Evolutionary conservation across 495 filamentous ascomycete genomes (phyloP).

Genomic region (Penicillium bialowiezense): DNA sequence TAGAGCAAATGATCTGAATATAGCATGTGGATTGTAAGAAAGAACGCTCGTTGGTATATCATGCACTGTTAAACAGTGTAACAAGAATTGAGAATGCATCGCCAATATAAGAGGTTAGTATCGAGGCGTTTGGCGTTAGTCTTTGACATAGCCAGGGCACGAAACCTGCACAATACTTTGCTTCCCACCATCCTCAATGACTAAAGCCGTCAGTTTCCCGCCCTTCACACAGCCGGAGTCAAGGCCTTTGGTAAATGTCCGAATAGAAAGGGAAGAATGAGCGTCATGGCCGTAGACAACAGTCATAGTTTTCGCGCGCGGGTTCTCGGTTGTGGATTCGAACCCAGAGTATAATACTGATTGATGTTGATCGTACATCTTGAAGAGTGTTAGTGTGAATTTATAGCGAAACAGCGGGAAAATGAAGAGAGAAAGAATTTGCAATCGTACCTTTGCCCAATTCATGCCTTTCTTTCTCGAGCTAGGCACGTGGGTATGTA

Average conservation of each 20-base stretch:
- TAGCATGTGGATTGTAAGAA: too few species aligned
- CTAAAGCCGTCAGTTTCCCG: constrained; percentile 68
- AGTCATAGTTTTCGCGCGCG: constrained; percentile 38
- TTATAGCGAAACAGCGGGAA: too few species aligned
- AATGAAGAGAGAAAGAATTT: too few species aligned
- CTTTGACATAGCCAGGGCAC: constrained; percentile 26
- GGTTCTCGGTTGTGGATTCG: constrained; percentile 15
- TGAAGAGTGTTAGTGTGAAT: constrained; percentile 18
- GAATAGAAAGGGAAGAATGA: constrained; percentile 61
- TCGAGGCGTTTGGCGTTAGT: background rate
- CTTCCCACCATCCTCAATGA: constrained; percentile 56
- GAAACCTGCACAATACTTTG: constrained; percentile 36
- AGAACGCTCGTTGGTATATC: too few species aligned
- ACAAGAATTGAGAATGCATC: too few species aligned
- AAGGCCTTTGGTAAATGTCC: constrained; percentile 74
- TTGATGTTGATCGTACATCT: constrained; percentile 60
- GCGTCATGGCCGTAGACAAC: constrained; percentile 89
- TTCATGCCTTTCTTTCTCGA: constrained; percentile 53
- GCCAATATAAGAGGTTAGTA: background rate
- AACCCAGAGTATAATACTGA: constrained; percentile 26
- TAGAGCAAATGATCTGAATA: too few species aligned
- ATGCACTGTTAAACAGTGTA: too few species aligned
- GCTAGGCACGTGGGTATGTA: constrained; percentile 59
- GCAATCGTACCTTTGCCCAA: constrained; percentile 62
- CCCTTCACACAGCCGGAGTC: constrained; percentile 80